phyloP scores from a whole-genome alignment of 495 filamentous ascomycete species.

The Daldinia concentrica region DNA sequence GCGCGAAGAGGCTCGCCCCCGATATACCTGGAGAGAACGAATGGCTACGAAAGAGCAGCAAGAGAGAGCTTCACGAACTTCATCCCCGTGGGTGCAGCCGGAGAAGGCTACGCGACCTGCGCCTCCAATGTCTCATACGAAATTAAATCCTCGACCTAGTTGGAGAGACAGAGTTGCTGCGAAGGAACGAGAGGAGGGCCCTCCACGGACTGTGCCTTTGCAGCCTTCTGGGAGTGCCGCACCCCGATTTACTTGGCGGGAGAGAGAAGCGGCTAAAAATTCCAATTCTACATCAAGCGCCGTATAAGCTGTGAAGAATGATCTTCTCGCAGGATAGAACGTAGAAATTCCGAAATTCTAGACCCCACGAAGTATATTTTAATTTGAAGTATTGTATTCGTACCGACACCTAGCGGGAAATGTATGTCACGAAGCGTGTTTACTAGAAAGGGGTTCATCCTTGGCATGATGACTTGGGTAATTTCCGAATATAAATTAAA shows the following conservation, averaged over 20 bases:
- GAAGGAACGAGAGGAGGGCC: background rate
- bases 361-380: background rate
- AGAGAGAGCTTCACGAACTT: background rate
- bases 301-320: background rate
- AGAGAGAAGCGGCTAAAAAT: background rate
- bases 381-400: background rate
- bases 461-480: background rate
- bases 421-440: too few species aligned
- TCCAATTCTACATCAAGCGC: background rate
- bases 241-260: background rate
- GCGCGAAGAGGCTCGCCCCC: slow-evolving; percentile 9
- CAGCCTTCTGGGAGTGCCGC: background rate
- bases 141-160: background rate
- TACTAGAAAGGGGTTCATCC: background rate
- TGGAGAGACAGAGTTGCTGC: background rate
- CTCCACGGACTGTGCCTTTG: background rate
- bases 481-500: background rate
- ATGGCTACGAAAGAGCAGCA: background rate
- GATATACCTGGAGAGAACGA: background rate
- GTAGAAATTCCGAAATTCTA: background rate
- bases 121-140: background rate
- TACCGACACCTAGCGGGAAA: background rate
- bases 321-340: background rate
- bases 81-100: background rate
- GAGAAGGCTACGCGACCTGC: background rate